Evolutionary conservation across 371 early-diverging fungal genomes (phyloP), one percentile per base, ranked within the genome.

Genomic region (Syncephalastrum racemosum): DNA sequence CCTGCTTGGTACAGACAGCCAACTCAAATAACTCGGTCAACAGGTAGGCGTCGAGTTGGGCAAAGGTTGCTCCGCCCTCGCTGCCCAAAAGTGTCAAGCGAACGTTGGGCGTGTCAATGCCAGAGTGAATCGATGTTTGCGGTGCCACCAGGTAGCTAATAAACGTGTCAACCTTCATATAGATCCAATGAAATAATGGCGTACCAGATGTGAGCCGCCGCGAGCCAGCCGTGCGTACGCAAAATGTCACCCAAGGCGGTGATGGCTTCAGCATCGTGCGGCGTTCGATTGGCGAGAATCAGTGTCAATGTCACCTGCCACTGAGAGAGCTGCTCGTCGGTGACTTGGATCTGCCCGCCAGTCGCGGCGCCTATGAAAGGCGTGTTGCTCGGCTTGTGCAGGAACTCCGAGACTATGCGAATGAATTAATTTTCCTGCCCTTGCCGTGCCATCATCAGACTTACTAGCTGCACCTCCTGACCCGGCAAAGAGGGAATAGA

Each of bases 121-220:
- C 90, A 15, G 80, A 74, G 40, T 86, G 73, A 4, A 80, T 59
- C 0, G 84, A 75, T 18, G 70, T 61, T 25, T 76, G 77, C 6
- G 82, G 77, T 0, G 92, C 82, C 22, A 91, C 71, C 16, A 93
- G 54, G 61, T 87, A 88, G 63, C 90, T 88, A 53, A 6, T 20
- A 16, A 16, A 45, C 5, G 52, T 14, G 55, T 42, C 27, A 69
- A 31, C 51, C 53, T 19, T 20, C n/a, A 50, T 14, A 24, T 60
- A 41, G n/a, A 46, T 55, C 43, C 13, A 6, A 44, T 25, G 36
- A 41, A 20, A 44, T 53, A 56, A 51, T 23, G 19, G 8, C 71
- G 60, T 86, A 93, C 85, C 96, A 95, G 31, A 92, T 79, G 58
- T 95, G 94, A 4, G 94, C 90, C 8, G 89, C 89, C n/a, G 77